A percentile compares a stretch with the other conserved stretches of the same genome.
Evolutionary conservation across 805 yeast genomes (phyloP).

Genomic region (Brettanomyces nanus): DNA sequence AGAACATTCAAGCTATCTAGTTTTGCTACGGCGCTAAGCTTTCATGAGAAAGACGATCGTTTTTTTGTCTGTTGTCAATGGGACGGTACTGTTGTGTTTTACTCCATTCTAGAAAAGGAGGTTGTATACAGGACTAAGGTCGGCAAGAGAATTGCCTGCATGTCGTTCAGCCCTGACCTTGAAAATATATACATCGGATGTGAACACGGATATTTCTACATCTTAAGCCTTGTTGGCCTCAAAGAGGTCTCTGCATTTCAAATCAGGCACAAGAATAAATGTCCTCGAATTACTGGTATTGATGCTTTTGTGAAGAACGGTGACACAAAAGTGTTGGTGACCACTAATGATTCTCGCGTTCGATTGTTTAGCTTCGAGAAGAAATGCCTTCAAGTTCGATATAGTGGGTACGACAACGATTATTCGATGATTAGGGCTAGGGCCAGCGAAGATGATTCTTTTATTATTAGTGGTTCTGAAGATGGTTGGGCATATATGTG

Average conservation of each 20-base stretch:
- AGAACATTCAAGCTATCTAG: conserved; percentile 67
- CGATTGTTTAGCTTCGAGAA: conserved; percentile 53
- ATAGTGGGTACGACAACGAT: conserved; percentile 66
- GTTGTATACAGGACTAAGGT: conserved; percentile 55
- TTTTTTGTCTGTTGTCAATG: conserved; percentile 78
- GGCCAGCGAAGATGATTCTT: conserved; percentile 45
- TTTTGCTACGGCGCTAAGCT: conserved; percentile 70
- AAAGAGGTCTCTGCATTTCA: conserved; percentile 37
- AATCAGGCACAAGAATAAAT: conserved; percentile 33
- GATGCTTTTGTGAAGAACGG: conserved; percentile 32
- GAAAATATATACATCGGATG: conserved; percentile 66
- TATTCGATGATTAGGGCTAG: conserved; percentile 67
- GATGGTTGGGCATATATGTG: conserved; percentile 84
- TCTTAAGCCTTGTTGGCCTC: conserved; percentile 53
- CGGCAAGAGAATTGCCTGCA: conserved; percentile 59
- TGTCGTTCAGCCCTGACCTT: conserved; percentile 60
- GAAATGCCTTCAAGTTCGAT: conserved; percentile 51
- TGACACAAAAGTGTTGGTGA: conserved; percentile 37
- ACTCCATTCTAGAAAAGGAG: conserved; percentile 74
- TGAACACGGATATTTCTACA: conserved; percentile 59
- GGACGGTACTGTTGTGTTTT: conserved; percentile 66
- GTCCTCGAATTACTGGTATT: conserved; percentile 72
- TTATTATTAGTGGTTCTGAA: conserved; percentile 74
- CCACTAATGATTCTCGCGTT: conserved; percentile 77
- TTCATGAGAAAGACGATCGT: conserved; percentile 82